A percentile compares a stretch with the other conserved stretches of the same genome.
phyloP scores from a whole-genome alignment of 2,329 filamentous ascomycete genomes.

The Claviceps fusiformis region DNA sequence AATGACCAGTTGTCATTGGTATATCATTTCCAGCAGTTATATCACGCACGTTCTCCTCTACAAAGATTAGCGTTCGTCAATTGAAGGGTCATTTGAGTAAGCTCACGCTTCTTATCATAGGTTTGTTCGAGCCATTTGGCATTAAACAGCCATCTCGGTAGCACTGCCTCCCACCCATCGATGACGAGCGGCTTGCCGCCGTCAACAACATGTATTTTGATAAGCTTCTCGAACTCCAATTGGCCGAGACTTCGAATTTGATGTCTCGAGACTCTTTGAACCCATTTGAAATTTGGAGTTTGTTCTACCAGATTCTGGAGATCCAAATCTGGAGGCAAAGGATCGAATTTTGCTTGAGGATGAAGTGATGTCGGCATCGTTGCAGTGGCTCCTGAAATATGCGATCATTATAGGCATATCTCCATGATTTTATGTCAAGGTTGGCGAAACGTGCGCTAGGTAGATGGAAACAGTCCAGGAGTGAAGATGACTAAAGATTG shows the following conservation, averaged over 20 bases:
- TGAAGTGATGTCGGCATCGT: conserved; percentile 63
- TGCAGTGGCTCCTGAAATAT: conserved; percentile 3
- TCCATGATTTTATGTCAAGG: background rate
- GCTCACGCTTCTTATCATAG: conserved; percentile 63
- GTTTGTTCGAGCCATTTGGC: conserved; percentile 66
- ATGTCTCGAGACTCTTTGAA: conserved; percentile 62
- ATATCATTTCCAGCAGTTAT: conserved; percentile 60
- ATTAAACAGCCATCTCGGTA: conserved; percentile 70
- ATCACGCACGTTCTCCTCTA: conserved; percentile 76
- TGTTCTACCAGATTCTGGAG: conserved; percentile 60
- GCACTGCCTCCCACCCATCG: conserved; percentile 66
- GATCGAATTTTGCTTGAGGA: conserved; percentile 81
- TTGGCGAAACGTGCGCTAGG: background rate
- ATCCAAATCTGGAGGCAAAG: conserved; percentile 76
- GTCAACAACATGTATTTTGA: conserved; percentile 69
- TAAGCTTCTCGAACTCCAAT: conserved; percentile 72
- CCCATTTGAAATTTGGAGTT: conserved; percentile 77
- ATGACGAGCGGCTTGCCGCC: conserved; percentile 83
- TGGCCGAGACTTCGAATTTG: conserved; percentile 67
- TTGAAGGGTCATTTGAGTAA: background rate
- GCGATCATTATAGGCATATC: background rate
- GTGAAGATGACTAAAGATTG: background rate
- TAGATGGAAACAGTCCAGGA: background rate
- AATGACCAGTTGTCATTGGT: conserved; percentile 78
- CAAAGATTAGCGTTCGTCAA: conserved; percentile 10